phyloP scores from a whole-genome alignment of 257 asterid species.

The Jaltomata sinuosa region DNA sequence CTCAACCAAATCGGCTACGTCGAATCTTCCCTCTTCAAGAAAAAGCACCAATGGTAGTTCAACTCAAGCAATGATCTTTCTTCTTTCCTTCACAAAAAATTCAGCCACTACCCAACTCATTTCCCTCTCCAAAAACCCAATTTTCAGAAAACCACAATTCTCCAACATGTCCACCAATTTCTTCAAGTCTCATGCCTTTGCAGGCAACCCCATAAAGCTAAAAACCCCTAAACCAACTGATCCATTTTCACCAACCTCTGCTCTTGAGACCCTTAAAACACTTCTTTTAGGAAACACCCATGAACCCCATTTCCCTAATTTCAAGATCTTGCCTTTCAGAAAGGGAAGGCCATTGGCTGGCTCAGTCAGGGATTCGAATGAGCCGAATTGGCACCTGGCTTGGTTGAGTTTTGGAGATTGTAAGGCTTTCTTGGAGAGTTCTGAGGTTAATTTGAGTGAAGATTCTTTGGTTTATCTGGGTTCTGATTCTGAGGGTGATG shows the following conservation, averaged over 20 bases:
- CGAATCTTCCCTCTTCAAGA: not conserved
- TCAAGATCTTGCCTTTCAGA: constrained; percentile 74
- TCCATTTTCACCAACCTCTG: constrained; percentile 65
- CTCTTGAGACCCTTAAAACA: constrained; percentile 57
- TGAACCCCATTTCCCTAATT: constrained; percentile 43
- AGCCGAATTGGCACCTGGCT: constrained; percentile 63
- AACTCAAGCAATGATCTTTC: constrained; percentile 14
- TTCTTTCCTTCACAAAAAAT: constrained; percentile 1
- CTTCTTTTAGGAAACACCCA: constrained; percentile 32
- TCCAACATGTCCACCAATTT: constrained; percentile 31
- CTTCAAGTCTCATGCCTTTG: constrained; percentile 55
- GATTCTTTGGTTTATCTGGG: constrained; percentile 77
- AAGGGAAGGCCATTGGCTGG: constrained; percentile 85
- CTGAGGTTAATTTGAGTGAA: constrained; percentile 52
- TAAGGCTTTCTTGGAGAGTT: constrained; percentile 46
- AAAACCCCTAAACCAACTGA: constrained; percentile 57
- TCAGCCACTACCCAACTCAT: not conserved
- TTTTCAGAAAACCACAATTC: not conserved
- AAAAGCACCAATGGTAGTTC: not conserved
- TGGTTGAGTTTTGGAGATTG: constrained; percentile 76
- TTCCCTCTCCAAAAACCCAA: constrained; percentile 3
- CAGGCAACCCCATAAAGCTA: constrained; percentile 59
- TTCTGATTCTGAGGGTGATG: constrained; percentile 37
- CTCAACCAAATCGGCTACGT: not conserved
- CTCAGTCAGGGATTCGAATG: constrained; percentile 21